Conservation (phyloP, 345 rosid species). For the Moricandia moricandioides region DNA sequence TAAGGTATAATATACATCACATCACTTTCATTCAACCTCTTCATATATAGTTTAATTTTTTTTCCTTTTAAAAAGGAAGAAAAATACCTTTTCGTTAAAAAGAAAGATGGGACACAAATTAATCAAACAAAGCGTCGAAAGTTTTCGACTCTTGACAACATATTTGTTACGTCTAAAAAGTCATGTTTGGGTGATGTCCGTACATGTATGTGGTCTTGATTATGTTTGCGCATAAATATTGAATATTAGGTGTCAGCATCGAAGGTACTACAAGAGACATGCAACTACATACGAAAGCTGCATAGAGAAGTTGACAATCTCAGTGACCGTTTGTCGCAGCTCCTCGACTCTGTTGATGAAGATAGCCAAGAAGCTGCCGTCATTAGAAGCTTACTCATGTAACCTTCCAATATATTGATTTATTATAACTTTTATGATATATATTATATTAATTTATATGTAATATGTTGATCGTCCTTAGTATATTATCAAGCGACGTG, state of each 20-base stretch:
- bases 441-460: constrained; percentile 5
- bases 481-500: constrained; percentile 29
- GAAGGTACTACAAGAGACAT: constrained; percentile 74
- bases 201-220: constrained; percentile 8
- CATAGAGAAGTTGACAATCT: constrained; percentile 71
- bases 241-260: constrained; percentile 59
- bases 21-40: not conserved
- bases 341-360: constrained; percentile 60
- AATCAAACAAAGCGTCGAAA: constrained; percentile 19
- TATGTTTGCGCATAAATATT: not conserved
- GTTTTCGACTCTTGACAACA: constrained; percentile 30
- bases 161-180: constrained; percentile 14
- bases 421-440: not conserved
- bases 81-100: not conserved
- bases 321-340: constrained; percentile 65
- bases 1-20: constrained; percentile 47
- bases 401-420: constrained; percentile 26
- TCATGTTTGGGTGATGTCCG: constrained; percentile 1
- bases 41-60: not conserved
- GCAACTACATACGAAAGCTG: constrained; percentile 65
- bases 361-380: constrained; percentile 70
- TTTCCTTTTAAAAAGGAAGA: not conserved
- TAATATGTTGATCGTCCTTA: constrained; percentile 23
- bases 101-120: not conserved
- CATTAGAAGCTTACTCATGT: constrained; percentile 76